These are phyloP conservation scores for Cairneyella variabilis DNA, from an alignment of 495 filamentous ascomycete genomes.

Conservation along the genomic window DNA sequence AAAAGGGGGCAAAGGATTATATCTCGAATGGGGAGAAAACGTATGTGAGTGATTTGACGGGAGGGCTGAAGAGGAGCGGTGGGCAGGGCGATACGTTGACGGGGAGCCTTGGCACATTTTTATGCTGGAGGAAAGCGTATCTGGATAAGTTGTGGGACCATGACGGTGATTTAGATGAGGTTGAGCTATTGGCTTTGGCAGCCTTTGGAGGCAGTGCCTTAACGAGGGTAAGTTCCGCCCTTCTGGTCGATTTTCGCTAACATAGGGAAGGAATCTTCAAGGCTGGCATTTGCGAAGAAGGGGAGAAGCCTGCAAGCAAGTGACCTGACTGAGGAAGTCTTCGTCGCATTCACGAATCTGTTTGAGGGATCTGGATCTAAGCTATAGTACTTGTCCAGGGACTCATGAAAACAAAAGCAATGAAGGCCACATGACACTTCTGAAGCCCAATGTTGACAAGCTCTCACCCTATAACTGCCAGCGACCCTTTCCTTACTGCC, in stretches of 20 bases:
- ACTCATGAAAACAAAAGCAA: too few species aligned
- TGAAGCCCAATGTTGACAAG: too few species aligned
- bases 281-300: conserved; percentile 80
- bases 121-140: conserved; percentile 86
- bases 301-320: conserved; percentile 90
- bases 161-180: conserved; percentile 48
- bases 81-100: conserved; percentile 97
- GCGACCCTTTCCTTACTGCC: too few species aligned
- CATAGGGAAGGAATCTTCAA: conserved; percentile 63
- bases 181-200: conserved; percentile 70
- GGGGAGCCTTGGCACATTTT: conserved; percentile 78
- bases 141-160: conserved; percentile 79
- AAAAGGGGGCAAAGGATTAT: conserved; percentile 84
- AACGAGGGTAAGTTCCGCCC: conserved; percentile 56
- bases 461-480: too few species aligned
- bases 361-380: conserved; percentile 49
- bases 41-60: conserved; percentile 66
- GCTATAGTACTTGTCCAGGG: too few species aligned
- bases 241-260: conserved; percentile 1
- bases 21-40: conserved; percentile 80
- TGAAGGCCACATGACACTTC: too few species aligned
- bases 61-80: conserved; percentile 85
- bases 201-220: conserved; percentile 84
- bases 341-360: conserved; percentile 73
- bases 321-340: conserved; percentile 89